Percentiles rank a stretch among this genome's conserved stretches.
phyloP scores from a whole-genome alignment of 495 filamentous ascomycete species.

The Copromyces sp. region DNA sequence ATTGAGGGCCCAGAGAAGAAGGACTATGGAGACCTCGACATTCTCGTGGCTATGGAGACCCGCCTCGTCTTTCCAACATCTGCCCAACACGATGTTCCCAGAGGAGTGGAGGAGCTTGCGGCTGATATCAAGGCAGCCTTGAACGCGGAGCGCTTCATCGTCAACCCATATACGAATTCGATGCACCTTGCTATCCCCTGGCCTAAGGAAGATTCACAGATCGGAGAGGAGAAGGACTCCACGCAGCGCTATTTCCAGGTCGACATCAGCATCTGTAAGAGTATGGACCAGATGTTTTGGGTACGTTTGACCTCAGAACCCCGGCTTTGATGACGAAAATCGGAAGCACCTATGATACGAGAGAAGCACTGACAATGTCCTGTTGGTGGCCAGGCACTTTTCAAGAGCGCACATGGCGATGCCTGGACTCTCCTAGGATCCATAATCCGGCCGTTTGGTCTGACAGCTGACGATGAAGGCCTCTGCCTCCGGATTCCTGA shows the following conservation, averaged over 20 bases:
- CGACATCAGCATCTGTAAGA: constrained; percentile 46
- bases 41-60: constrained; percentile 39
- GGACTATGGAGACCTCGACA: constrained; percentile 50
- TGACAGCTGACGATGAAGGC: constrained; percentile 50
- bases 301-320: constrained; percentile 5
- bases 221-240: constrained; percentile 3
- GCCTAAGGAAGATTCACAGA: constrained; percentile 18
- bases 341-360: not conserved
- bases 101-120: constrained; percentile 6
- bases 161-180: constrained; percentile 13
- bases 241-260: constrained; percentile 45
- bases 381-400: constrained; percentile 26
- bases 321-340: not conserved
- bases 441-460: constrained; percentile 48
- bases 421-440: constrained; percentile 55
- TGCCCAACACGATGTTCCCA: not conserved
- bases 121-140: constrained; percentile 18
- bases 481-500: constrained; percentile 52
- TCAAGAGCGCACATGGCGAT: constrained; percentile 55
- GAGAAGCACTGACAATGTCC: not conserved
- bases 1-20: constrained; percentile 47
- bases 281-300: constrained; percentile 42
- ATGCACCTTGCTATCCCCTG: constrained; percentile 42
- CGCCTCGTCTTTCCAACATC: constrained; percentile 11
- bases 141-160: constrained; percentile 19